Base-by-base conservation (phyloP, 176 grass and related monocot species). In the Otatea glauca region DNA sequence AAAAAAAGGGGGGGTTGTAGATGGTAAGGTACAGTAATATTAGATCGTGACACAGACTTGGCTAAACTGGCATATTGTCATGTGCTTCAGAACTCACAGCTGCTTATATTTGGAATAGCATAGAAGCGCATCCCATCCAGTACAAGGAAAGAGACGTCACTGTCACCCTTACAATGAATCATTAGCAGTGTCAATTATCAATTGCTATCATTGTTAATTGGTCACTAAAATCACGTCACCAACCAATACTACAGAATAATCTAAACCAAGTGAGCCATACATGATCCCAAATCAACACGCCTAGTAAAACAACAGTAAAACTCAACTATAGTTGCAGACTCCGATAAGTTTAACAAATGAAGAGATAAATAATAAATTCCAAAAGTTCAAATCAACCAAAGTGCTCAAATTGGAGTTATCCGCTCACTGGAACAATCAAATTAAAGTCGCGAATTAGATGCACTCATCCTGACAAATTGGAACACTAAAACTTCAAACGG, bases 161-260 rank as follows among this genome's bases (percentile, higher is more conserved):
- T 81, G 17, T 81, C 70, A 4, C 15, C 25, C 16, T 58, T 18
- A 85, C 38, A 61, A 69, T 34, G 27, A 68, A 18, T 50, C 66
- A 48, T 65, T 65, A 66, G 35, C 50, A 45, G 29, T n/a, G 18
- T 21, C 60, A 32, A 67, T 68, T 15, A 66, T 6, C 18, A 53
- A 65, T 71, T 55, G 68, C 11, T 60, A 27, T 48, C 10, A 48
- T 29, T 50, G 7, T 63, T 70, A 32, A 81, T 24, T n/a, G 72
- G 53, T 27, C 43, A 76, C 67, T 7, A 76, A 77, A 76, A 76
- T 16, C 51, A 63, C 14, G 43, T 49, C 64, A 71, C 77, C 77
- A 14, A 50, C 27, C 79, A 82, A 13, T 38, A 63, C 35, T 27
- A 41, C 51, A 75, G 79, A 90, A 79, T 42, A 78, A 74, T 83